Base-by-base conservation (phyloP, 2,329 filamentous ascomycete genomes). In the Alternaria ventricosa region DNA sequence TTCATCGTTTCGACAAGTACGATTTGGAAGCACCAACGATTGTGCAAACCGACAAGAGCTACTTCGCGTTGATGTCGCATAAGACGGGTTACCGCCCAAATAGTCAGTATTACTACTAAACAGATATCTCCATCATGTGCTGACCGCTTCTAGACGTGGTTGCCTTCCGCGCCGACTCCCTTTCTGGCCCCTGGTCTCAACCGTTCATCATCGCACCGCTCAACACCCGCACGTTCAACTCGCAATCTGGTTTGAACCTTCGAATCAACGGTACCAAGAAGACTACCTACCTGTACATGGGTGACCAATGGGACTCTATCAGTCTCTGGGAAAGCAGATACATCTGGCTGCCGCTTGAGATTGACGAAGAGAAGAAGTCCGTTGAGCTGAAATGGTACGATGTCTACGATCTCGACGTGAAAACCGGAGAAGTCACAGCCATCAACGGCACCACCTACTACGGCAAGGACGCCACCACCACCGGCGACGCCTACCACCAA, bases 31-130 rank as follows among this genome's bases (percentile, higher is more conserved):
- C 87, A 0, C 87, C 87, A 0, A 87, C 85, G 0, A 88, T 89
- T 55, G 80, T 89, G 6, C 87, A 88, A 71, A 89, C 87, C 0
- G 86, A 89, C 33, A 81, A 82, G 62, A 87, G 85, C 67, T 89
- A 89, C 68, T 89, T 85, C 68, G 85, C 86, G 0, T 70, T 89
- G 36, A 88, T 89, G 87, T 87, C 85, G 67, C 87, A 89, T 65
- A 89, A 89, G 79, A 89, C 87, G 0, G 87, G 87, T 0, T 89
- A 89, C 58, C 80, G 87, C n/a, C 87, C 87, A 1, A 89, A 89
- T 55, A 88, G 81, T 72, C 20, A 54, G 70, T 54, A 8, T 5
- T 41, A 22, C 9, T 6, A 8, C 5, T 8, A 12, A 4, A 15
- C 1, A 18, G 3, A 13, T 13, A 3, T 23, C 1, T 9, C 5